Conservation (phyloP, 495 filamentous ascomycete genomes). For the Lindgomyces ingoldianus region DNA sequence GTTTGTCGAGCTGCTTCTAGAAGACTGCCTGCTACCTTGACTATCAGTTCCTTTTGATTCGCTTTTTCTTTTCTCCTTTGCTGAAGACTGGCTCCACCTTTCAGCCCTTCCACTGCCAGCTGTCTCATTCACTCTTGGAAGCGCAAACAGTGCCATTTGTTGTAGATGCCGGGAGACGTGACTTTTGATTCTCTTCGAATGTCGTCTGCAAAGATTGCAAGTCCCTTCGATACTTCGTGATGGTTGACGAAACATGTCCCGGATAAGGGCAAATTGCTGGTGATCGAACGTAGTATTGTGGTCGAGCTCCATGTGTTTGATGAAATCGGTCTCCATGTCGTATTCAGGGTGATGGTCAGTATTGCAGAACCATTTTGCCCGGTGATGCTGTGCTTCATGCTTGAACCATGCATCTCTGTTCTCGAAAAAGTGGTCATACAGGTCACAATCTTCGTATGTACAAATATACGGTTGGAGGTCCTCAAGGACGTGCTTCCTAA, state of each 20-base stretch:
- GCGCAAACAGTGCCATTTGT: constrained; percentile 8
- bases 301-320: background rate
- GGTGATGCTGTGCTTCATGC: constrained; percentile 5
- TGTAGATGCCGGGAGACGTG: constrained; percentile 13
- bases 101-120: background rate
- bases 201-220: constrained; percentile 3
- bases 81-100: background rate
- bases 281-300: background rate
- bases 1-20: background rate
- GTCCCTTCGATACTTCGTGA: background rate
- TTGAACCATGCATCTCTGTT: constrained; percentile 8
- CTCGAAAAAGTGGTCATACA: constrained; percentile 15
- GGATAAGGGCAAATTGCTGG: background rate
- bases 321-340: background rate
- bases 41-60: too few relatives aligned
- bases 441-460: constrained; percentile 3
- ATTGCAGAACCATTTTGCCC: constrained; percentile 13
- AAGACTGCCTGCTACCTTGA: too few relatives aligned
- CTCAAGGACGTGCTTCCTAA: constrained; percentile 12
- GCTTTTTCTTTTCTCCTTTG: background rate
- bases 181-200: background rate
- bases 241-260: background rate
- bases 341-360: background rate
- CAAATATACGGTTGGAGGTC: constrained; percentile 17
- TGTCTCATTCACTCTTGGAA: background rate